phyloP scores from a whole-genome alignment of 164 flowering plant species.

The Taxillus chinensis region DNA sequence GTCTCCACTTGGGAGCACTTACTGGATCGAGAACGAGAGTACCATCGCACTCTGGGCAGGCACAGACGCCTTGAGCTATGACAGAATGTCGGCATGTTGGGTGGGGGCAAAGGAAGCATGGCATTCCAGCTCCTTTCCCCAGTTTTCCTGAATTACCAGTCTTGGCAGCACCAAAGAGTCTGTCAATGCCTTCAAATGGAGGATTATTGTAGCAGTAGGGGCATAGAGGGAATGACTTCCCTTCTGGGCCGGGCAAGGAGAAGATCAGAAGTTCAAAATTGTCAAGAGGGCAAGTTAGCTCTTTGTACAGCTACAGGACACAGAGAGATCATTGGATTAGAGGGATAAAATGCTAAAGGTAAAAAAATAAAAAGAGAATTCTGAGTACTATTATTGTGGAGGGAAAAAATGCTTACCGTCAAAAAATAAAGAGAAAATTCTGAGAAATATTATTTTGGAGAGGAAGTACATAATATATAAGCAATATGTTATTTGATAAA shows the following conservation, averaged over 20 bases:
- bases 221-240: conserved; percentile 84
- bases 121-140: conserved; percentile 89
- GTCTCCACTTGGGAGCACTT: conserved; percentile 92
- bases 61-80: conserved; percentile 89
- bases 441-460: too few species aligned
- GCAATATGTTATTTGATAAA: too few species aligned
- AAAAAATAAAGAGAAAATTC: too few species aligned
- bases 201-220: conserved; percentile 95
- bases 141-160: conserved; percentile 27
- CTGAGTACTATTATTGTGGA: too few species aligned
- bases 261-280: conserved; percentile 78
- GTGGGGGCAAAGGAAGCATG: conserved; percentile 87
- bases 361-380: background rate
- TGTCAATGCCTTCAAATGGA: conserved; percentile 81
- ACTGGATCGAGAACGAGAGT: conserved; percentile 87
- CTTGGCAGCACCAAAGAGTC: conserved; percentile 38
- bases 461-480: too few species aligned
- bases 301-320: conserved; percentile 75
- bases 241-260: conserved; percentile 83
- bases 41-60: conserved; percentile 89
- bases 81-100: conserved; percentile 91
- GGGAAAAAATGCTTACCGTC: too few species aligned
- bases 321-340: background rate
- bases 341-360: background rate
- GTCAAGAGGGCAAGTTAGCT: conserved; percentile 91